These are phyloP conservation scores for Scolecobasidium constrictum DNA, from an alignment of 2,329 filamentous ascomycete genomes.

Conservation along the genomic window DNA sequence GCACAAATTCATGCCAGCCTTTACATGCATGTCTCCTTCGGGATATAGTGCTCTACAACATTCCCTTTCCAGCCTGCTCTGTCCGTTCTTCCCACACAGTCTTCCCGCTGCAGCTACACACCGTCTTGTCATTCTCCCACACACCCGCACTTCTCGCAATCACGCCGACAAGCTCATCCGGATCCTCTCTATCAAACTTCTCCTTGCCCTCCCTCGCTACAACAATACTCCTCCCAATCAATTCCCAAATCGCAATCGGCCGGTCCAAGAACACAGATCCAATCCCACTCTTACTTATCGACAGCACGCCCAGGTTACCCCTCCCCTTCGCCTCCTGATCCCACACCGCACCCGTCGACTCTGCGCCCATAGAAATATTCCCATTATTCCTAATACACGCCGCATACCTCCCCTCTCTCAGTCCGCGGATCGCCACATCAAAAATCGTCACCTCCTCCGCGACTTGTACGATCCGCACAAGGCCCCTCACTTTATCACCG, in stretches of 20 bases:
- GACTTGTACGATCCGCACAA: constrained; percentile 91
- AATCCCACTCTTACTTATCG: constrained; percentile 63
- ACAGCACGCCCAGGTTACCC: constrained; percentile 62
- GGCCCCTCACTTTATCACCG: constrained; percentile 62
- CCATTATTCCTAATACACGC: constrained; percentile 79
- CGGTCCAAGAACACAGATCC: constrained; percentile 74
- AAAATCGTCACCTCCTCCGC: constrained; percentile 67
- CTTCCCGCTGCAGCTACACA: constrained; percentile 96
- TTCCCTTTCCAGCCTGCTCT: constrained; percentile 81
- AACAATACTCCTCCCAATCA: constrained; percentile 88
- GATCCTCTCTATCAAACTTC: constrained; percentile 58
- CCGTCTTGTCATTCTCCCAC: constrained; percentile 98
- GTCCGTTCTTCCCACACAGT: constrained; percentile 95
- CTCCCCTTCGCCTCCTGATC: constrained; percentile 37
- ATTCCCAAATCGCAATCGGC: constrained; percentile 83
- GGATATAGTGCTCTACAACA: too few species aligned
- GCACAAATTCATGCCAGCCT: too few species aligned
- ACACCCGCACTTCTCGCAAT: constrained; percentile 94
- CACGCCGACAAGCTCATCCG: constrained; percentile 80
- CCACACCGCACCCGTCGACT: constrained; percentile 78
- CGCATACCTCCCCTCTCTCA: constrained; percentile 69
- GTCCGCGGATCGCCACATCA: constrained; percentile 76
- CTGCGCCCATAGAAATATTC: constrained; percentile 74
- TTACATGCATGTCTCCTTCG: too few species aligned
- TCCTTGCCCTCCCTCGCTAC: constrained; percentile 59